Base-by-base conservation (phyloP, 495 filamentous ascomycete species). In the Aspergillus bridgeri region DNA sequence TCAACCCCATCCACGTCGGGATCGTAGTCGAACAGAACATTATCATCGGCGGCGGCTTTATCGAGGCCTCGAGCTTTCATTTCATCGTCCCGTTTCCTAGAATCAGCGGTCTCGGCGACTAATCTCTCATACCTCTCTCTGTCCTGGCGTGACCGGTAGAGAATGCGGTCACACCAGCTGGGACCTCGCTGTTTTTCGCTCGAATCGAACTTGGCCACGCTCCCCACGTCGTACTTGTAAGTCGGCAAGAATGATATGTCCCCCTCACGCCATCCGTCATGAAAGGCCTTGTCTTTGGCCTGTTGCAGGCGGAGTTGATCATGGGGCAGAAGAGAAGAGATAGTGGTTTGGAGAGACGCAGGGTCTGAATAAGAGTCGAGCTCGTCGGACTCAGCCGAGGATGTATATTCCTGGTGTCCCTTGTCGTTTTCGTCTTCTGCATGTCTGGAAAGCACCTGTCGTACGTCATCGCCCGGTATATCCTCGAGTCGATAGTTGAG, bases 101-200 rank as follows among this genome's bases (percentile, higher is more conserved):
- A 81, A 42, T 86, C 78, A 50, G 86, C 81, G 51, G 86, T 80
- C 56, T 91, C 87, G 53, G 79, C 75, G 3, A 80, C 65, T 55
- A 83, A 86, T 51, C 73, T 75, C n/a, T 92, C 85, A 64, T 92
- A 89, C n/a, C 77, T 80, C 4, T 86, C 68, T 55, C 79, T 86
- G 61, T 91, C 88, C 51, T 78, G 82, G 42, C 87, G 83, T 2
- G 89, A 89, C 33, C 92, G 83, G 64, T 82, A 99, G 0, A 99
- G 73, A 47, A 99, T 92, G n/a, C 95, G 86, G 71, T 99, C 95
- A 68, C 95, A 99, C 93, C 93, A 99, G 67, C 91, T 96, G 5
- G 95, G 95, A 15, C 88, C 87, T 50, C 95, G 80, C 51, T 86
- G 84, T 77, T 98, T 99, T 63, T 96, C 95, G 58, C 91, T 96